Conservation (phyloP, 108 stramenopile species). For the Nitzschia sp. region DNA sequence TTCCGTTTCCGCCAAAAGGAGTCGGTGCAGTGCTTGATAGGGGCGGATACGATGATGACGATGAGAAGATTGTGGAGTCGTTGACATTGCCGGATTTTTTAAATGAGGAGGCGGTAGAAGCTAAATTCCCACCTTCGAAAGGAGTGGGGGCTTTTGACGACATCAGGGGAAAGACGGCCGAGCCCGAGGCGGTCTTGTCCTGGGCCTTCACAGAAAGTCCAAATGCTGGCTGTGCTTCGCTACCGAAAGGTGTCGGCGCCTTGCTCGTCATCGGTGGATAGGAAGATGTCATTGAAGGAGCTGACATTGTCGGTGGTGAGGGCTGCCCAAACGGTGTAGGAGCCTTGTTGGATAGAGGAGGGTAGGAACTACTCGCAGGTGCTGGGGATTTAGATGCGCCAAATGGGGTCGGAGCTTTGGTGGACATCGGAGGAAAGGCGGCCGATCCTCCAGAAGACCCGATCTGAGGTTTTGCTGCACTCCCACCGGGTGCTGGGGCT, state of each 20-base stretch:
- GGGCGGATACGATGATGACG: conserved; percentile 18
- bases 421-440: conserved; percentile 61
- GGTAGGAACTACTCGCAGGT: conserved; percentile 10
- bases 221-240: conserved; percentile 19
- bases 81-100: conserved; percentile 66
- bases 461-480: too few relatives aligned
- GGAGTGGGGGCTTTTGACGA: conserved; percentile 52
- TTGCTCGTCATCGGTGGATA: conserved; percentile 4
- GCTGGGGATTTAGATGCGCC: conserved; percentile 19
- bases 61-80: conserved; percentile 42
- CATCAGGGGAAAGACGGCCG: conserved; percentile 57
- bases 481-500: conserved; percentile 8
- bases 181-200: not conserved
- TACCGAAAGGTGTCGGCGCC: conserved; percentile 17
- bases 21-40: conserved; percentile 35
- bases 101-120: conserved; percentile 1
- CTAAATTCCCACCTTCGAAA: conserved; percentile 13
- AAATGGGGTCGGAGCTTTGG: conserved; percentile 50
- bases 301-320: conserved; percentile 5
- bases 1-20: conserved; percentile 18
- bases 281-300: conserved; percentile 39
- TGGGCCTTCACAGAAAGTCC: not conserved
- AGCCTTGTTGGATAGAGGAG: not conserved
- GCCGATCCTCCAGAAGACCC: conserved; percentile 4
- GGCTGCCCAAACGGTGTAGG: conserved; percentile 13